phyloP scores from a whole-genome alignment of 306 rosid species.

The Begonia fuchsioides region DNA sequence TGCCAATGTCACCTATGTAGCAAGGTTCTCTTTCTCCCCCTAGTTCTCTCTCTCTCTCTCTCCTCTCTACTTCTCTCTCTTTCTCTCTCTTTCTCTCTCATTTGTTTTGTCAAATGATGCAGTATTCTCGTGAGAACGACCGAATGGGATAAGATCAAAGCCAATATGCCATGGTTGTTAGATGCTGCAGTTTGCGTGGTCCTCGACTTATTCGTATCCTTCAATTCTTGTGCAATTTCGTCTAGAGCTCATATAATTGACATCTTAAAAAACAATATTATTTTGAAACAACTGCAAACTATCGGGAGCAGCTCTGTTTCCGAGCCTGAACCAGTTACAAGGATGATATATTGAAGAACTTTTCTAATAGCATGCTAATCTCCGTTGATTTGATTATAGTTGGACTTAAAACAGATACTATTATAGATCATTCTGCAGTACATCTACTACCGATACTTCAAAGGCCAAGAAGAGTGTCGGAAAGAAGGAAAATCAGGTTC shows the following conservation, averaged over 20 bases:
- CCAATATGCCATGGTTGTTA: constrained; percentile 84
- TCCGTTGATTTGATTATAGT: not conserved
- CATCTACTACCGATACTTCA: constrained; percentile 11
- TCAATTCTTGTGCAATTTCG: not conserved
- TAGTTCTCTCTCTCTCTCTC: constrained; percentile 5
- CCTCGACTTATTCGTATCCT: constrained; percentile 93
- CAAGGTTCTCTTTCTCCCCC: constrained; percentile 48
- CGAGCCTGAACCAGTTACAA: not conserved
- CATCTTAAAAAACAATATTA: too few relatives aligned
- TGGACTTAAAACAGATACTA: constrained; percentile 1
- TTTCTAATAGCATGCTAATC: not conserved
- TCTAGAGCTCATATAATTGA: too few relatives aligned
- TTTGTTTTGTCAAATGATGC: constrained; percentile 7
- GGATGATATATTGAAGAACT: too few relatives aligned
- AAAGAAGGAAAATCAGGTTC: constrained; percentile 4
- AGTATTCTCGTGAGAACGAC: constrained; percentile 67
- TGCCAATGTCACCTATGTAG: constrained; percentile 73
- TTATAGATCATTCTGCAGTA: constrained; percentile 13
- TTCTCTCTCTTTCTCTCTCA: too few relatives aligned
- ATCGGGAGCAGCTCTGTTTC: too few relatives aligned
- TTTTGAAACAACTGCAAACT: too few relatives aligned
- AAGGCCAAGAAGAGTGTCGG: not conserved
- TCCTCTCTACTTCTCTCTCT: too few relatives aligned
- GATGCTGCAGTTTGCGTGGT: constrained; percentile 81
- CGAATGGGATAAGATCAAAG: constrained; percentile 70